A percentile compares a stretch with the other conserved stretches of the same genome.
Conservation (phyloP, 1,139 yeast species). For the Geotrichum citri-aurantii region DNA sequence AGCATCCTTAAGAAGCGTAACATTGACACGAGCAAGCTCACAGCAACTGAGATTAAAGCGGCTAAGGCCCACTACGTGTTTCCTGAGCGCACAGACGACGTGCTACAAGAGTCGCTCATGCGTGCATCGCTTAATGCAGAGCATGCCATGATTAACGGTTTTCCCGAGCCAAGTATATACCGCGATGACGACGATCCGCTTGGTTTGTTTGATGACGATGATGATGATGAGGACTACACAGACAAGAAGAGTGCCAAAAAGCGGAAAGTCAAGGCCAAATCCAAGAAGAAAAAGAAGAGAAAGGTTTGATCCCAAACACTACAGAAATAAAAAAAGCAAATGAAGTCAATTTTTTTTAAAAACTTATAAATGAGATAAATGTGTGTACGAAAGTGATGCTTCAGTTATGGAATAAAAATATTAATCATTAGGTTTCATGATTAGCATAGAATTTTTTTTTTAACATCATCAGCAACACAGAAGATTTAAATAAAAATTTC, state of each 20-base stretch:
- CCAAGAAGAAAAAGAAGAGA: constrained; percentile 73
- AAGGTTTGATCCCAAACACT: background rate
- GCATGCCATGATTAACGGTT: constrained; percentile 23
- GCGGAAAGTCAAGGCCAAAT: constrained; percentile 33
- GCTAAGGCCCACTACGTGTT: constrained; percentile 30
- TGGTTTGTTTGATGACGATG: constrained; percentile 8
- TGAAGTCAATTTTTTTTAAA: background rate
- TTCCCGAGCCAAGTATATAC: constrained; percentile 23
- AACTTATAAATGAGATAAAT: background rate
- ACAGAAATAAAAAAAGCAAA: background rate
- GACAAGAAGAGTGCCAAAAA: background rate
- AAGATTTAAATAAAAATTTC: background rate
- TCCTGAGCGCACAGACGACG: constrained; percentile 31
- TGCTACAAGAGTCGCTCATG: constrained; percentile 34
- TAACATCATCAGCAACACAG: background rate
- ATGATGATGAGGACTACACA: constrained; percentile 21
- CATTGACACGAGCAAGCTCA: constrained; percentile 4
- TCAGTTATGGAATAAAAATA: background rate
- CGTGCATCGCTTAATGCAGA: constrained; percentile 34
- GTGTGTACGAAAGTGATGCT: background rate
- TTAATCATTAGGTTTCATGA: constrained; percentile 11
- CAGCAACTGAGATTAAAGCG: constrained; percentile 15
- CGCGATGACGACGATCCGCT: constrained; percentile 19
- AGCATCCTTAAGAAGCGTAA: constrained; percentile 1
- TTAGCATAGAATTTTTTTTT: constrained; percentile 13